Evolutionary conservation across 192 early-diverging fungal species (phyloP), one percentile per base, ranked within the genome.

Genomic region (Powellomyces hirtus): DNA sequence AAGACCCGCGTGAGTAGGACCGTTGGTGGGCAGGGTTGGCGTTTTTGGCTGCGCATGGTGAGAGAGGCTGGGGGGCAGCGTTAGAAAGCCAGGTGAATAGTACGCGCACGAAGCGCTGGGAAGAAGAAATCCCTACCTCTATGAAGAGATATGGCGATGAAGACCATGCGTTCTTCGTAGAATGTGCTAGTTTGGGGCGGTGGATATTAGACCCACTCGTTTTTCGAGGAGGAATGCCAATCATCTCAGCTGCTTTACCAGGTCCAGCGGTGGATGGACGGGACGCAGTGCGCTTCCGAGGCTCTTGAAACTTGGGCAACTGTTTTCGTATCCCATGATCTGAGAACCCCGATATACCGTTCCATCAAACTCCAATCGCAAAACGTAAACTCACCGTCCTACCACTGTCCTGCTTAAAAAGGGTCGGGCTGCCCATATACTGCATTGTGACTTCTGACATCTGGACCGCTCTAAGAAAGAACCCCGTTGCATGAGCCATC

Each of bases 151-250:
- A 69, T 8, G 73, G 66, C 18, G 66, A 62, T 14, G 73, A 50
- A 14, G 73, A 74, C 73, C 73, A 74, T 2, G 73, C 73, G 16
- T 50, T 29, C 44, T 64, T 74, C 4, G 36, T 29, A 8, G 53
- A 31, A 56, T 27, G 31, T 29, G 53, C 53, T 56, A 34, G 7
- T 27, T 1, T 29, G 53, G 5, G 33, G 26, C 20, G 18, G 18
- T 56, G 16, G 33, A 29, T 5, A 56, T 31, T 2, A 31, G 53
- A 22, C 4, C 27, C 24, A 5, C 4, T 56, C 40, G 40, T n/a
- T n/a, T n/a, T 42, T 42, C 40, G 40, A 42, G n/a, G n/a, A n/a
- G 40, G 40, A 42, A 13, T n/a, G 40, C 40, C 40, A n/a, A n/a
- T n/a, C n/a, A n/a, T n/a, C n/a, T n/a, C 40, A 10, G 40, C 40